Evolutionary conservation across 768 basidiomycete genomes (phyloP).

Genomic region (Lyophyllum semitale): DNA sequence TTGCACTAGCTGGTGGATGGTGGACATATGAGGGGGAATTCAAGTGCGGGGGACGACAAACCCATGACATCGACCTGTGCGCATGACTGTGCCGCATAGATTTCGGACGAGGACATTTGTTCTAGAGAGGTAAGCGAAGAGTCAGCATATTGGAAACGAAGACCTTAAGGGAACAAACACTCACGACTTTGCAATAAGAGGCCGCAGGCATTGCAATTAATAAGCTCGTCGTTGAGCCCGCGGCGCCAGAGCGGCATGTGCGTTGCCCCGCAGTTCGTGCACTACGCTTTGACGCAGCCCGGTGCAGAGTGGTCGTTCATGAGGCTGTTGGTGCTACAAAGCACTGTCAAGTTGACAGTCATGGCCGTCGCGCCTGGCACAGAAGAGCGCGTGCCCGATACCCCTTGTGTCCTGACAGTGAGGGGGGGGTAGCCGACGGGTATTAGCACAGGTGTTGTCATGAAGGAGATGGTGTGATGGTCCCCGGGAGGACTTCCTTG

Average conservation of each 20-base stretch:
- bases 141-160: not conserved
- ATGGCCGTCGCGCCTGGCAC: constrained; percentile 70
- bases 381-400: constrained; percentile 49
- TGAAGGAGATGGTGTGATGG: constrained; percentile 57
- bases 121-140: constrained; percentile 40
- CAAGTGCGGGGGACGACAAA: constrained; percentile 39
- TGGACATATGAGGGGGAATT: constrained; percentile 29
- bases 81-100: constrained; percentile 80
- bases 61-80: constrained; percentile 72
- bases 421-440: constrained; percentile 55
- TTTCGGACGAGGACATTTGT: constrained; percentile 87
- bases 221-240: constrained; percentile 83
- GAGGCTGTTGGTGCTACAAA: constrained; percentile 28
- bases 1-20: constrained; percentile 56
- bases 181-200: constrained; percentile 83
- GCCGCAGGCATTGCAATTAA: constrained; percentile 90
- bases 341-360: constrained; percentile 48
- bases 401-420: constrained; percentile 58
- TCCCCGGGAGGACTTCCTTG: constrained; percentile 50
- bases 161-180: constrained; percentile 21
- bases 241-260: constrained; percentile 88
- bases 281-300: constrained; percentile 75
- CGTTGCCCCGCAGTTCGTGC: constrained; percentile 86
- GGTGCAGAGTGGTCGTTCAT: constrained; percentile 42
- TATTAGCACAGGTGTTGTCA: constrained; percentile 48